phyloP scores from a whole-genome alignment of 306 rosid species.

The Ammopiptanthus mongolicus region DNA sequence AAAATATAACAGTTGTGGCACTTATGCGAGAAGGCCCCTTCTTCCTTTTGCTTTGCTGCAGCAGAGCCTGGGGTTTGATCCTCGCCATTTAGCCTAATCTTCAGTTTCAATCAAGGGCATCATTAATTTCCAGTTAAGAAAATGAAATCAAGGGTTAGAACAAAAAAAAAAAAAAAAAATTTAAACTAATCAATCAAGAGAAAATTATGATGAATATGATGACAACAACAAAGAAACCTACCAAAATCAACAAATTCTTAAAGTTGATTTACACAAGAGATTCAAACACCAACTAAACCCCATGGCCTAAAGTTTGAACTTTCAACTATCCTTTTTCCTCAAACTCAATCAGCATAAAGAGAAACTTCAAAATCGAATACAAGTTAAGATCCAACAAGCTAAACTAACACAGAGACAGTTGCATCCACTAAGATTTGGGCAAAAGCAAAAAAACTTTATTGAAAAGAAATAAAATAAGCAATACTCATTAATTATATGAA shows the following conservation, averaged over 20 bases:
- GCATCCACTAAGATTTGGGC: conserved; percentile 16
- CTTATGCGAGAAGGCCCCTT: conserved; percentile 61
- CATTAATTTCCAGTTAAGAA: conserved; percentile 16
- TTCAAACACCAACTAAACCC: conserved; percentile 6
- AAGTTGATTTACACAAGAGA: background rate
- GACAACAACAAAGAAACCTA: background rate
- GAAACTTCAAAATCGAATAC: background rate
- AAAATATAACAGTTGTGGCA: conserved; percentile 34
- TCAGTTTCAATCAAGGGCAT: conserved; percentile 17
- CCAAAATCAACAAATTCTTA: background rate
- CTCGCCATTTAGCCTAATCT: conserved; percentile 47
- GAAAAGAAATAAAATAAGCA: background rate
- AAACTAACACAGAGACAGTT: conserved; percentile 6
- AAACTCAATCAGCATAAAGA: conserved; percentile 1
- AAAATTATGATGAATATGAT: background rate
- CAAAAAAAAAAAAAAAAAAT: background rate
- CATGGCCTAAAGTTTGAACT: background rate
- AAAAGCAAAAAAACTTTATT: background rate
- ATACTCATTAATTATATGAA: conserved; percentile 1
- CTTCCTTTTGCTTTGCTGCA: conserved; percentile 78
- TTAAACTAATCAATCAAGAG: background rate
- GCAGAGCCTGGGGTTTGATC: conserved; percentile 69
- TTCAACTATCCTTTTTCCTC: background rate
- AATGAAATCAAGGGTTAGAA: conserved; percentile 3
- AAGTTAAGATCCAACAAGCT: conserved; percentile 26